Evolutionary conservation across 345 rosid genomes (phyloP).

Genomic region (Arabis alpina): DNA sequence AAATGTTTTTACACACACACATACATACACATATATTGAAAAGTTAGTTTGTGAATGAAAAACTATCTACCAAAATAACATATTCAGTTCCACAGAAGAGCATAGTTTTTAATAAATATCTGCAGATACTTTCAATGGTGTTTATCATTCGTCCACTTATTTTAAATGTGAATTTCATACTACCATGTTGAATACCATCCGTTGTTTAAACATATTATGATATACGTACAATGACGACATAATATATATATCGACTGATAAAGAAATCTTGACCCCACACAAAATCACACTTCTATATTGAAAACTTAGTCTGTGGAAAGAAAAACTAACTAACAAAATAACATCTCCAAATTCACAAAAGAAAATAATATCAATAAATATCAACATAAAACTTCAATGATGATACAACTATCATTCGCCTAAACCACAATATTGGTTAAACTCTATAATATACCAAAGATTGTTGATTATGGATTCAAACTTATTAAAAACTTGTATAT

Average conservation of each 20-base stretch:
- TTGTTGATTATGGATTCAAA: not conserved
- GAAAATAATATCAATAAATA: not conserved
- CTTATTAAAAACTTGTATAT: too few species aligned
- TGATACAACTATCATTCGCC: not conserved
- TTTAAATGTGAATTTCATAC: too few species aligned
- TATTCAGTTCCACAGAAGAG: too few species aligned
- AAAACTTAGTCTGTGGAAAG: slow-evolving; percentile 32
- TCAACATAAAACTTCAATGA: not conserved
- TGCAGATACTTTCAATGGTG: too few species aligned
- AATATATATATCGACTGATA: slow-evolving; percentile 3
- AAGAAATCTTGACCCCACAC: not conserved
- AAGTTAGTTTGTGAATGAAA: too few species aligned
- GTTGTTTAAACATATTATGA: not conserved
- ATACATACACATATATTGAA: too few species aligned
- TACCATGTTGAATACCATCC: not conserved
- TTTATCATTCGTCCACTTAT: too few species aligned
- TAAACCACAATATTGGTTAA: not conserved
- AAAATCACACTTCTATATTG: not conserved
- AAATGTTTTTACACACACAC: too few species aligned
- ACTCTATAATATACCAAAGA: not conserved
- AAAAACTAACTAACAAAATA: slow-evolving; percentile 28
- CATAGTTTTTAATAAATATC: too few species aligned
- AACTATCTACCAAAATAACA: too few species aligned
- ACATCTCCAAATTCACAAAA: not conserved
- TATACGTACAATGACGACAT: not conserved